Base-by-base conservation (phyloP, 192 early-diverging fungal species). In the Chytriomyces sp. region DNA sequence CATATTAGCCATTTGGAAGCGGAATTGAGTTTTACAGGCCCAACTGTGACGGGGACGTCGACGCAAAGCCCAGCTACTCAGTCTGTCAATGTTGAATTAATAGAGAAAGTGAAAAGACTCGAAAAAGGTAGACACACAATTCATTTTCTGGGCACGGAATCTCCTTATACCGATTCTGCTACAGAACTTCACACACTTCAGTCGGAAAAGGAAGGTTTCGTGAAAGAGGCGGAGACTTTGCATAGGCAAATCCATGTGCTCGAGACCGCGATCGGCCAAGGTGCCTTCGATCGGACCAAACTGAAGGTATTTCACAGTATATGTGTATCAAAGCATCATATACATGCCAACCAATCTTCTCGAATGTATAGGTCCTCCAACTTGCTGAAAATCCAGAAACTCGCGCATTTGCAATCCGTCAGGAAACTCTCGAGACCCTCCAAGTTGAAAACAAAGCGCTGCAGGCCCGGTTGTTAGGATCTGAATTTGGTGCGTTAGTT, bases 351-450 rank as follows among this genome's bases (percentile, higher is more conserved):
- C 10, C 10, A 56, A 63, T 7, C 33, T 31, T 12, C 5, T 22
- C 53, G 5, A 25, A 55, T 32, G 4, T 32, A 33, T n/a, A 67
- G 70, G 81, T 94, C 22, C 79, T 94, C 52, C 83, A 91, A 75
- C 77, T 93, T n/a, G 84, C 82, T 22, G 89, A 93, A 52, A 94
- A 93, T 73, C 94, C 92, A 4, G 86, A 91, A 14, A 75, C 86
- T 1, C 75, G 63, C 17, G 89, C 91, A 61, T 85, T 81, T 55
- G 87, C 85, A 32, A 87, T 92, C 59, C 88, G 91, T n/a, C 84
- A 92, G 44, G 77, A 79, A 14, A 88, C 80, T 66, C 82, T 96
- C 5, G 81, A 90, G 17, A 79, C 85, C 4, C 77, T 96, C 52
- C 65, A 70, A 12, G 80, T 81, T 12, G 94, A 94, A 78, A 96